Conservation (phyloP, 2,329 filamentous ascomycete genomes). For the Xylaria sp. region DNA sequence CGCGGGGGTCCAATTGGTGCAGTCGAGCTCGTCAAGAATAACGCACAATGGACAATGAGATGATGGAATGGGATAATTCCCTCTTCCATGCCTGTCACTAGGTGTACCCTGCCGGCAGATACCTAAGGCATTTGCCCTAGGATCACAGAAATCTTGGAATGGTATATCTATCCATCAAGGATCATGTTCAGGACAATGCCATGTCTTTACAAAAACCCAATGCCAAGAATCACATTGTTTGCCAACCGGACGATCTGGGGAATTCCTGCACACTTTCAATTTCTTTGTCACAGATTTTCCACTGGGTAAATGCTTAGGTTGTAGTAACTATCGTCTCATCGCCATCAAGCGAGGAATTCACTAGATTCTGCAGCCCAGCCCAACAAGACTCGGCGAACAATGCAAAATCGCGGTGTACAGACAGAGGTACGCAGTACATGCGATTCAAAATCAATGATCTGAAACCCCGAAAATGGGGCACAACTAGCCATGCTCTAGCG, state of each 20-base stretch:
- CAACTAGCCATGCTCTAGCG: slow-evolving; percentile 10
- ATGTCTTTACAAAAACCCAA: background rate
- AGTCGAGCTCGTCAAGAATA: no score
- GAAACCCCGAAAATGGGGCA: slow-evolving; percentile 11
- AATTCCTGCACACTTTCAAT: background rate
- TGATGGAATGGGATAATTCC: background rate
- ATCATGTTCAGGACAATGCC: background rate
- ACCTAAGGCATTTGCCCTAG: background rate
- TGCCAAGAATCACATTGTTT: background rate
- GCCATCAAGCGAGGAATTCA: no score
- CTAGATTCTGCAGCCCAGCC: no score
- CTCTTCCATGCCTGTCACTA: background rate
- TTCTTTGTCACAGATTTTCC: background rate
- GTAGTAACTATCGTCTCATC: no score
- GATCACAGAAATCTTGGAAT: background rate
- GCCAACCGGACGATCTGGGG: background rate
- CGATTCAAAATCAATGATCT: background rate
- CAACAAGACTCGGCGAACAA: no score
- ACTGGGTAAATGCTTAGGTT: slow-evolving; percentile 6
- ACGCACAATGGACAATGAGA: no score
- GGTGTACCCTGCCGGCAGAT: background rate
- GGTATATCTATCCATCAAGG: background rate
- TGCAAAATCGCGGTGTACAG: background rate
- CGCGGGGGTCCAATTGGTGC: slow-evolving; percentile 19
- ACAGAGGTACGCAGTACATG: no score